Base-by-base conservation (phyloP, 768 basidiomycete genomes). In the Kwoniella sp. region DNA sequence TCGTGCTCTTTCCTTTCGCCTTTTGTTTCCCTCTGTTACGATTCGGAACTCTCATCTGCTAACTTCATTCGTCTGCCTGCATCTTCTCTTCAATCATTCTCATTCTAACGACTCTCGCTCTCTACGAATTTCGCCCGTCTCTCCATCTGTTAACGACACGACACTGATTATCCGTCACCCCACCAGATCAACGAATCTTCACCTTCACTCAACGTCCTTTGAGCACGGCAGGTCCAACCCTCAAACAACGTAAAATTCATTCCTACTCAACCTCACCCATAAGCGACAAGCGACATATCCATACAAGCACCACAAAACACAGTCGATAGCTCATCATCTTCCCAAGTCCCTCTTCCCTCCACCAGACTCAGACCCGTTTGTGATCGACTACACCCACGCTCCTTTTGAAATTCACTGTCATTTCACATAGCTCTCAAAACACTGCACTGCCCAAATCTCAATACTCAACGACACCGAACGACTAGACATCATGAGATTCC, bases 141-240 rank as follows among this genome's bases (percentile, higher is more conserved):
- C n/a, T n/a, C n/a, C n/a, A n/a, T n/a, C n/a, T n/a, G n/a, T n/a
- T n/a, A n/a, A n/a, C n/a, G n/a, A n/a, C n/a, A n/a, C n/a, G n/a
- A n/a, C n/a, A n/a, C n/a, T n/a, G n/a, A n/a, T n/a, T n/a, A n/a
- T n/a, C n/a, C n/a, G n/a, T n/a, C n/a, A n/a, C n/a, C n/a, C n/a
- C n/a, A n/a, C n/a, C n/a, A n/a, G n/a, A n/a, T n/a, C n/a, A n/a
- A n/a, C n/a, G 17, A 23, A 22, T 29, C 3, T 12, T 38, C 20
- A 15, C 7, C 15, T 51, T 60, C 58, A 60, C 29, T 52, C 58
- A 60, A 60, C 58, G 48, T 60, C 58, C 58, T 58, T 58, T 58
- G 31, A 58, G 22, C 41, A 48, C 57, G 58, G 58, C 58, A 60
- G 58, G 58, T 60, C 58, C 58, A 60, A 13, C 29, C 5, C n/a